Evolutionary conservation across 2,329 filamentous ascomycete species (phyloP).

Genomic region (Aspergillus caelatus): DNA sequence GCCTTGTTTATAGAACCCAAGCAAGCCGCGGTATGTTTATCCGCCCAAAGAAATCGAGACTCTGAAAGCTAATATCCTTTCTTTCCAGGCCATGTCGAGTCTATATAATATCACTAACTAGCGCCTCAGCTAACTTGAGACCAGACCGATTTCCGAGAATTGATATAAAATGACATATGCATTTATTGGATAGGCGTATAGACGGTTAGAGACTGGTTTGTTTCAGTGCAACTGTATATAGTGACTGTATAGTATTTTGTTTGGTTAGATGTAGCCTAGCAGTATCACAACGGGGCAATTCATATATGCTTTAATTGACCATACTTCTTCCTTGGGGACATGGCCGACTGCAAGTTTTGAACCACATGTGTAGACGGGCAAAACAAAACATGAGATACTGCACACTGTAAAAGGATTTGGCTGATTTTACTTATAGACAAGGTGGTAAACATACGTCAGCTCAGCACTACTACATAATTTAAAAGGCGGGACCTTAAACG

Average conservation of each 20-base stretch:
- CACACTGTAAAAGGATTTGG: neutral
- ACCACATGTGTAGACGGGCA: neutral
- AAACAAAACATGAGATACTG: neutral
- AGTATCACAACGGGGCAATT: neutral
- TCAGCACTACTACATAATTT: neutral
- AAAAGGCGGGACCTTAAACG: neutral
- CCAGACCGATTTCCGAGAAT: neutral
- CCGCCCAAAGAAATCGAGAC: neutral
- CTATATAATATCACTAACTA: slow-evolving; percentile 28
- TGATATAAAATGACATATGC: neutral
- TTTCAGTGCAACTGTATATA: slow-evolving; percentile 7
- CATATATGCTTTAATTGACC: neutral
- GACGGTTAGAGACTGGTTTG: slow-evolving; percentile 2
- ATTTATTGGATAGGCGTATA: slow-evolving; percentile 14
- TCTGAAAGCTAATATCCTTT: neutral
- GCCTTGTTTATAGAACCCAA: slow-evolving; percentile 88
- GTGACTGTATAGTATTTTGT: neutral
- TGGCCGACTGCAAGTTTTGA: neutral
- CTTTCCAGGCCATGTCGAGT: slow-evolving; percentile 24
- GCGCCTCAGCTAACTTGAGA: neutral
- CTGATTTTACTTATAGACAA: neutral
- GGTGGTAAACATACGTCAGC: neutral
- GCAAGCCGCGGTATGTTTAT: slow-evolving; percentile 68
- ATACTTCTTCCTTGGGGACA: neutral
- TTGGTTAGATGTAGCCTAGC: neutral